Base-by-base conservation (phyloP, 2,329 filamentous ascomycete species). In the Diplodia scrobiculata region DNA sequence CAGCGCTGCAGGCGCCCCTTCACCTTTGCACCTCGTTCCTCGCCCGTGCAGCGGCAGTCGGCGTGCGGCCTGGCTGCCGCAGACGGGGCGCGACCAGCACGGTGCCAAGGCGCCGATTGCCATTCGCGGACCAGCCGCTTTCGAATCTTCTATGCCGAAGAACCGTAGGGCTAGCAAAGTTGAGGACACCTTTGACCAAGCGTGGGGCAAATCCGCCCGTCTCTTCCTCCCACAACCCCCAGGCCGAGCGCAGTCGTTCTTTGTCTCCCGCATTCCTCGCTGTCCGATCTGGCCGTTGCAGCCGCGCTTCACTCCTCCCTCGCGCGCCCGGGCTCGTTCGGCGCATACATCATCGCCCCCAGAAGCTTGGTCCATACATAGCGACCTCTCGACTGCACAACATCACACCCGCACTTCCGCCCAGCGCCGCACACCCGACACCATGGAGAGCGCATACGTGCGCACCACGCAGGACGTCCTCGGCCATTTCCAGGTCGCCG, bases 371-470 rank as follows among this genome's bases (percentile, higher is more conserved):
- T 59, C 52, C 63, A 38, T 58, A 53, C 51, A 58, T 36, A 66
- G 53, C 53, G 32, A 66, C 25, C 25, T 25, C 52, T n/a, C 60
- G n/a, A 54, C 29, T 29, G 38, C 11, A 25, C 27, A 48, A 41
- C 55, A 38, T 48, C 47, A 29, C 55, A 34, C 25, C 55, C 14
- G 25, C 53, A n/a, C 17, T 36, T 36, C 41, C 17, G 17, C 41
- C 41, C 29, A 38, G 34, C 48, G 48, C 47, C 45, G 17, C 41
- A 34, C 11, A 2, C 29, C n/a, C 17, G 17, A 53, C 65, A 66
- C 38, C 66, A 86, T 86, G 84, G 84, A 86, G 71, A 80, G 82
- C 73, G 80, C 84, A 45, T 86, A 82, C 72, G 77, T 81, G 51
- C 78, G 76, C 71, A 79, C 82, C 68, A 76, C 81, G 60, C 75